Evolutionary conservation across 306 rosid species (phyloP).

Genomic region (Begonia loranthoides): DNA sequence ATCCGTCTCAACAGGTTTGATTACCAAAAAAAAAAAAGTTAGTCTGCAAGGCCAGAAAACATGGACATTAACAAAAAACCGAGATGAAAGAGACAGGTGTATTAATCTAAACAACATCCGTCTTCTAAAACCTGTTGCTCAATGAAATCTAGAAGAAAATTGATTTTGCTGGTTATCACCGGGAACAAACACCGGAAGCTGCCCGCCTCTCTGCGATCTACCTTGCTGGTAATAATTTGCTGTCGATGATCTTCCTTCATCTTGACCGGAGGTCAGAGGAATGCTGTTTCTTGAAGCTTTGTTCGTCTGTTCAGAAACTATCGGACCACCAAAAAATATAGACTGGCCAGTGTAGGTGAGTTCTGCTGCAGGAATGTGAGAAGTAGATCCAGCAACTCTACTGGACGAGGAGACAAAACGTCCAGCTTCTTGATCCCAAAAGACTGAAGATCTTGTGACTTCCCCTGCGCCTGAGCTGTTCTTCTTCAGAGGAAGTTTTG

Average conservation of each 20-base stretch:
- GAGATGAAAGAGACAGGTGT: no score
- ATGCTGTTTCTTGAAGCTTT: conserved; percentile 28
- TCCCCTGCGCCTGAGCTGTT: conserved; percentile 23
- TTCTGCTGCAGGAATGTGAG: conserved; percentile 47
- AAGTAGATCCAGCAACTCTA: conserved; percentile 23
- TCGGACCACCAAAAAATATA: conserved; percentile 69
- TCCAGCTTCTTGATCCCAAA: conserved; percentile 80
- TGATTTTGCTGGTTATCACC: conserved; percentile 40
- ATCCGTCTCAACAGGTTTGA: no score
- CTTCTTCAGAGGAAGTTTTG: conserved; percentile 26
- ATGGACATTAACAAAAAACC: no score
- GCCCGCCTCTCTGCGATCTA: conserved; percentile 50
- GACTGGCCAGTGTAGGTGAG: conserved; percentile 51
- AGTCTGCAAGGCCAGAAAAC: no score
- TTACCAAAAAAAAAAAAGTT: no score
- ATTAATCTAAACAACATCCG: no score
- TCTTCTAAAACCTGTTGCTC: background rate
- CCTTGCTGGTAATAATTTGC: conserved; percentile 38
- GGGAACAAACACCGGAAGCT: conserved; percentile 69
- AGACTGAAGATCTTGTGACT: conserved; percentile 35
- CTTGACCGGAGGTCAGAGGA: conserved; percentile 15
- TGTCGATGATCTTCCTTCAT: conserved; percentile 28
- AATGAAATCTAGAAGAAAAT: conserved; percentile 22
- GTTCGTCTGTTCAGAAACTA: conserved; percentile 35
- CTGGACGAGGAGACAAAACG: conserved; percentile 57